These are phyloP conservation scores for Phytophthora pini DNA, from an alignment of 352 stramenopile species.

Conservation along the genomic window DNA sequence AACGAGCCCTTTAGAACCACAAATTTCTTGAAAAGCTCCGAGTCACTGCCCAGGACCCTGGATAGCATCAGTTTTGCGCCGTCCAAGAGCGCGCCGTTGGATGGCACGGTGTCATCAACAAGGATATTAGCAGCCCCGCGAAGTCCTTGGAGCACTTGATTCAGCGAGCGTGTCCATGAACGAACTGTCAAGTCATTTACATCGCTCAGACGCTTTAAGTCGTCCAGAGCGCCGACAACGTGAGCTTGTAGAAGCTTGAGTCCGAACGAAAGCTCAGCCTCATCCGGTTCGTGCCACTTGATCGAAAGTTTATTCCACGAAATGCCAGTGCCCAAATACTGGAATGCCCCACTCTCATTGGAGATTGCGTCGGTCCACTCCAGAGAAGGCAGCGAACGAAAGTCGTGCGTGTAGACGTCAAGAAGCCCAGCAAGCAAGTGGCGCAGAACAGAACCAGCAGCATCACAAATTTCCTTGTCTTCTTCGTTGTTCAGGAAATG, in stretches of 20 bases:
- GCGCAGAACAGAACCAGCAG: conserved; percentile 47
- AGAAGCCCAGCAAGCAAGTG: conserved; percentile 55
- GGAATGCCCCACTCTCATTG: conserved; percentile 52
- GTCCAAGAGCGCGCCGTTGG: conserved; percentile 40
- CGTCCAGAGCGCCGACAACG: conserved; percentile 41
- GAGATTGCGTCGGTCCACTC: conserved; percentile 55
- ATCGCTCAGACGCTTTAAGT: conserved; percentile 33
- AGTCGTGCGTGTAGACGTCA: conserved; percentile 65
- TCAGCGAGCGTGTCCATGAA: conserved; percentile 53
- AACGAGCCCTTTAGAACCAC: conserved; percentile 50
- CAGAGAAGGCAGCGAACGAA: conserved; percentile 56
- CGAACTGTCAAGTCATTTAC: conserved; percentile 47
- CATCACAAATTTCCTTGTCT: conserved; percentile 67
- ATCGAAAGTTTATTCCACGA: conserved; percentile 61
- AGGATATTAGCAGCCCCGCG: conserved; percentile 60
- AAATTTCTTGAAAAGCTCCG: conserved; percentile 40
- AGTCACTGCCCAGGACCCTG: conserved; percentile 36
- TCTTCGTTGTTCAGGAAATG: conserved; percentile 56
- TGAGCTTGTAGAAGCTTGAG: conserved; percentile 61
- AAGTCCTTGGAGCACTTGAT: conserved; percentile 52
- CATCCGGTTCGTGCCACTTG: conserved; percentile 70
- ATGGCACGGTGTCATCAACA: conserved; percentile 40
- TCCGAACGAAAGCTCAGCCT: conserved; percentile 60
- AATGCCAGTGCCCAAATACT: conserved; percentile 61
- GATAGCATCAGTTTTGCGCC: conserved; percentile 51